Evolutionary conservation across 305 asterid genomes (phyloP).

Genomic region (Fraxinus sp.): DNA sequence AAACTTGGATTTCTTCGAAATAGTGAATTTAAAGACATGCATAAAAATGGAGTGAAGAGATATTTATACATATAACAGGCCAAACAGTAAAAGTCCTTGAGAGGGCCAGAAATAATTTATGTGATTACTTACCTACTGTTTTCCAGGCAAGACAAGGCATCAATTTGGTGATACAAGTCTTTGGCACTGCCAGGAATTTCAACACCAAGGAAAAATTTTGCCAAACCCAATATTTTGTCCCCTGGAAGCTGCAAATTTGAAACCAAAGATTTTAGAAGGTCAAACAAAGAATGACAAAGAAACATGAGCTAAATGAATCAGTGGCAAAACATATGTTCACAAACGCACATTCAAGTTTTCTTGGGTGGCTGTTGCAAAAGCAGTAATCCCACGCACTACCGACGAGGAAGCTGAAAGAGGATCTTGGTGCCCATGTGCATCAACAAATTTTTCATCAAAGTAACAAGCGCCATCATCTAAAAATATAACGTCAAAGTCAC

Average conservation of each 20-base stretch:
- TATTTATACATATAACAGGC: not conserved
- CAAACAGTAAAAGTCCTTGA: not conserved
- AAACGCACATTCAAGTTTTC: slow-evolving; percentile 62
- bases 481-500: slow-evolving; percentile 17
- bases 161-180: slow-evolving; percentile 80
- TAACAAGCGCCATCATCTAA: slow-evolving; percentile 85
- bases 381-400: slow-evolving; percentile 74
- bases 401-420: slow-evolving; percentile 85
- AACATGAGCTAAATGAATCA: not conserved
- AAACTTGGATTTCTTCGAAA: slow-evolving; percentile 11
- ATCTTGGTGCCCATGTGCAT: slow-evolving; percentile 65
- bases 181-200: slow-evolving; percentile 78
- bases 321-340: not conserved
- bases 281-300: slow-evolving; percentile 7
- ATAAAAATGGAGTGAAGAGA: not conserved
- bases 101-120: not conserved
- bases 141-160: slow-evolving; percentile 75
- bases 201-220: slow-evolving; percentile 77
- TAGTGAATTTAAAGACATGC: not conserved
- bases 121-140: slow-evolving; percentile 52
- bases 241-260: slow-evolving; percentile 74
- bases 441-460: slow-evolving; percentile 48
- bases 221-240: slow-evolving; percentile 80
- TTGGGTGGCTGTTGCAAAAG: slow-evolving; percentile 61
- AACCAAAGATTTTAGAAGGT: slow-evolving; percentile 23